phyloP scores from a whole-genome alignment of 768 basidiomycete genomes.

The Gelatoporia subvermispora region DNA sequence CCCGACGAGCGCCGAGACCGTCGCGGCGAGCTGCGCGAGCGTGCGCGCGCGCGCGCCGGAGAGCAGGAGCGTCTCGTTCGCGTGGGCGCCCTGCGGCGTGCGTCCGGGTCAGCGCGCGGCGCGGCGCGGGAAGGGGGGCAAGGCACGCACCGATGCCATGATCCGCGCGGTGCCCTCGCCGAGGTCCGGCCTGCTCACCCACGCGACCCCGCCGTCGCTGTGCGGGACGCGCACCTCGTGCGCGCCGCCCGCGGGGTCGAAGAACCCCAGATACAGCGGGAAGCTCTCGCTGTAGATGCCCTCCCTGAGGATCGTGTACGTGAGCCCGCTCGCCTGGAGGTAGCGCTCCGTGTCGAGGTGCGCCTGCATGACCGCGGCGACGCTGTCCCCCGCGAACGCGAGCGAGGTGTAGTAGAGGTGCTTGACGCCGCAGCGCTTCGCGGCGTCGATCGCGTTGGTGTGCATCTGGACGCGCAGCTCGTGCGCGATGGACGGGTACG shows the following conservation, averaged over 20 bases:
- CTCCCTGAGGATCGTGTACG: constrained; percentile 31
- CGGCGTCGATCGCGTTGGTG: constrained; percentile 31
- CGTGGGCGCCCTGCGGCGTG: constrained; percentile 14
- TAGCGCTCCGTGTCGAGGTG: constrained; percentile 30
- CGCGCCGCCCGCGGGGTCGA: constrained; percentile 15
- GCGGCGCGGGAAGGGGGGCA: background rate
- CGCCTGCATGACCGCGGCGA: constrained; percentile 27
- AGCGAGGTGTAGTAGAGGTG: constrained; percentile 34
- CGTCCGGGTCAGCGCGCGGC: background rate
- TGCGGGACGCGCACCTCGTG: constrained; percentile 25
- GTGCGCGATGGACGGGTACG: constrained; percentile 28
- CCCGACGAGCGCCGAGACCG: constrained; percentile 15
- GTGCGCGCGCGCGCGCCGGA: constrained; percentile 21
- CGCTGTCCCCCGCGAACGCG: constrained; percentile 25
- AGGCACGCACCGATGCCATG: constrained; percentile 18
- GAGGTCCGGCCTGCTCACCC: constrained; percentile 30
- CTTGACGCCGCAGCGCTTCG: constrained; percentile 25
- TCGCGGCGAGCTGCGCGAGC: constrained; percentile 21
- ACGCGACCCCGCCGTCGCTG: constrained; percentile 32
- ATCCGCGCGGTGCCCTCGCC: constrained; percentile 32
- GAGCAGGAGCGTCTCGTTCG: constrained; percentile 25
- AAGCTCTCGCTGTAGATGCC: constrained; percentile 32
- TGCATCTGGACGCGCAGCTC: constrained; percentile 25
- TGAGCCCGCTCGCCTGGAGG: constrained; percentile 26
- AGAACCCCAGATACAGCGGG: constrained; percentile 27